phyloP scores from a whole-genome alignment of 2,329 filamentous ascomycete species.

The Nigrospora oryzae region DNA sequence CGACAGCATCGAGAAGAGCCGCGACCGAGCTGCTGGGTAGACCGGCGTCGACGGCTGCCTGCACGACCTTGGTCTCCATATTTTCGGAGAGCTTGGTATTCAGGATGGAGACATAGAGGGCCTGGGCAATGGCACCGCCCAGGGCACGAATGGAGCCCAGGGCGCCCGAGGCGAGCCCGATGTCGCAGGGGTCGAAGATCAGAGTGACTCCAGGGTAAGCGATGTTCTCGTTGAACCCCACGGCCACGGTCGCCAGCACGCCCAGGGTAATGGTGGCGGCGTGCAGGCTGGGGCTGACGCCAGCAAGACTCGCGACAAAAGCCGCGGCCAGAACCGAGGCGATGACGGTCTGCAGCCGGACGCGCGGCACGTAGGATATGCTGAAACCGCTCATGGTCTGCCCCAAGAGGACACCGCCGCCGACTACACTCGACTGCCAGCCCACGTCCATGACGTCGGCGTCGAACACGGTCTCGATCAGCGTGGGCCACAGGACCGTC shows the following conservation, averaged over 20 bases:
- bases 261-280: slow-evolving; percentile 22
- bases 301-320: slow-evolving; percentile 22
- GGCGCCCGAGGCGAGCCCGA: slow-evolving; percentile 33
- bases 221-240: slow-evolving; percentile 30
- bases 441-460: slow-evolving; percentile 27
- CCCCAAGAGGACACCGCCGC: slow-evolving; percentile 31
- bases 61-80: slow-evolving; percentile 22
- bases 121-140: slow-evolving; percentile 26
- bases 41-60: slow-evolving; percentile 24
- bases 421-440: slow-evolving; percentile 30
- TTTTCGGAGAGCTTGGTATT: slow-evolving; percentile 24
- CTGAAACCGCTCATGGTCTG: slow-evolving; percentile 25
- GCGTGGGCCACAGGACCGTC: slow-evolving; percentile 33
- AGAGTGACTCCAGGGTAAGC: slow-evolving; percentile 33
- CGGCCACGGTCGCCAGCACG: slow-evolving; percentile 17
- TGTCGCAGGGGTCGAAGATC: slow-evolving; percentile 36
- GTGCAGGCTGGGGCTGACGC: slow-evolving; percentile 17
- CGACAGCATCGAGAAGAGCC: slow-evolving; percentile 12
- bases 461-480: slow-evolving; percentile 31
- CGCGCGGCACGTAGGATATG: slow-evolving; percentile 25
- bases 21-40: slow-evolving; percentile 22
- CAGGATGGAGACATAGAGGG: slow-evolving; percentile 27
- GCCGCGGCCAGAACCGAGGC: slow-evolving; percentile 19
- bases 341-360: slow-evolving; percentile 25
- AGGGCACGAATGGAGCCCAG: slow-evolving; percentile 35